A percentile compares a stretch with the other conserved stretches of the same genome.
Conservation (phyloP, 1,139 yeast species). For the Pichia sp. region DNA sequence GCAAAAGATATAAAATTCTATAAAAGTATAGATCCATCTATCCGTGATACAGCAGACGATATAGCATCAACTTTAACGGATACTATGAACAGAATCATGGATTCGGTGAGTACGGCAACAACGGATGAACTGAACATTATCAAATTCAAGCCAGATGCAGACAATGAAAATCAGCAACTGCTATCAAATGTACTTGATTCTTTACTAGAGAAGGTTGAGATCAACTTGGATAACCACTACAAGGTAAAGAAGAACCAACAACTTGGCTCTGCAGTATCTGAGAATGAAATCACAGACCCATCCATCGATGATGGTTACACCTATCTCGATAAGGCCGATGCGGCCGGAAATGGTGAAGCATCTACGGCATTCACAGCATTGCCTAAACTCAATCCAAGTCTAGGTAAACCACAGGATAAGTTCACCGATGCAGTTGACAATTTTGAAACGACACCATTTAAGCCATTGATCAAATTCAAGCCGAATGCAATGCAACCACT, state of each 20-base stretch:
- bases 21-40: slow-evolving; percentile 52
- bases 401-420: slow-evolving; percentile 64
- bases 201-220: slow-evolving; percentile 68
- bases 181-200: slow-evolving; percentile 60
- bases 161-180: slow-evolving; percentile 53
- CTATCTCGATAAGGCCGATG: slow-evolving; percentile 42
- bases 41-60: slow-evolving; percentile 32
- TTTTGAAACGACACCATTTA: slow-evolving; percentile 59
- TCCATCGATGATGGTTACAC: slow-evolving; percentile 28
- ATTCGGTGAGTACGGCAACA: slow-evolving; percentile 30
- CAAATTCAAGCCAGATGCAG: slow-evolving; percentile 31
- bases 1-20: slow-evolving; percentile 77
- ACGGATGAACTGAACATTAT: slow-evolving; percentile 10
- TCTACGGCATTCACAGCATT: slow-evolving; percentile 3
- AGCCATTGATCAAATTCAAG: slow-evolving; percentile 60
- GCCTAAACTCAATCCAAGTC: slow-evolving; percentile 30
- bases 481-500: slow-evolving; percentile 61
- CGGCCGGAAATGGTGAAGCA: slow-evolving; percentile 11
- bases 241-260: slow-evolving; percentile 14
- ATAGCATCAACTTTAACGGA: slow-evolving; percentile 7
- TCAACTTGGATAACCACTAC: slow-evolving; percentile 46
- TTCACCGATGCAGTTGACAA: slow-evolving; percentile 63
- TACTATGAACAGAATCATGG: slow-evolving; percentile 47
- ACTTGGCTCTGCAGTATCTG: not conserved
- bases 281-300: not conserved